Evolutionary conservation across 2,329 filamentous ascomycete species (phyloP), one percentile per base, ranked within the genome.

Genomic region (Neonectria neomacrospora): DNA sequence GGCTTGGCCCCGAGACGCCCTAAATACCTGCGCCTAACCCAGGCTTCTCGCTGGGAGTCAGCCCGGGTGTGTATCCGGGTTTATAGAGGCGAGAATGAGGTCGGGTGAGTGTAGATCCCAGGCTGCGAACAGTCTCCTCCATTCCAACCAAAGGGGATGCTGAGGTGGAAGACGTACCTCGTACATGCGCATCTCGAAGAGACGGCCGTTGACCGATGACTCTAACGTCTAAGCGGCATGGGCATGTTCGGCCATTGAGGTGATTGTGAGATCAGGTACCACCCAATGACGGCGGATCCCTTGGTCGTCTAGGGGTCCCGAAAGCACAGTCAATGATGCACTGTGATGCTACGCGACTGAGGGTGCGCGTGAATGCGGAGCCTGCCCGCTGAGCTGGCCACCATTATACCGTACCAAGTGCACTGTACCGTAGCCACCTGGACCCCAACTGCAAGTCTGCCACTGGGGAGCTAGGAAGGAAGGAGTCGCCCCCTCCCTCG

Each of bases 261-360:
- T n/a, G 23, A 26, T 26, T 30, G 54, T 23, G 32, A 30, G 44
- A 30, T 44, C 34, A 53, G 50, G 50, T 41, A 53, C 45, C n/a
- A 22, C 44, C 45, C 26, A 48, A 28, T 48, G 23, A 30, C 20
- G 47, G n/a, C 18, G n/a, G 47, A 32, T 18, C n/a, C 45, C 47
- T 28, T 20, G 28, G 10, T 30, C 28, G 20, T 32, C n/a, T 28
- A 30, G 28, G 47, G 47, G 47, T 30, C 47, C 10, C 5, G 16
- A 54, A 22, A 22, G 50, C 23, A 63, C 56, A 70, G 60, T 61
- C 30, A 61, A 58, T 65, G 58, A 65, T 62, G 66, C 68, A 69
- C 68, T 50, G 68, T 69, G 54, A 3, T 12, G 2, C 16, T 12
- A 41, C 45, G 45, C 45, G 45, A 48, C 45, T 5, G 16, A 48